phyloP scores from a whole-genome alignment of 1,284 basidiomycete genomes.

The Heliocybe sulcata region DNA sequence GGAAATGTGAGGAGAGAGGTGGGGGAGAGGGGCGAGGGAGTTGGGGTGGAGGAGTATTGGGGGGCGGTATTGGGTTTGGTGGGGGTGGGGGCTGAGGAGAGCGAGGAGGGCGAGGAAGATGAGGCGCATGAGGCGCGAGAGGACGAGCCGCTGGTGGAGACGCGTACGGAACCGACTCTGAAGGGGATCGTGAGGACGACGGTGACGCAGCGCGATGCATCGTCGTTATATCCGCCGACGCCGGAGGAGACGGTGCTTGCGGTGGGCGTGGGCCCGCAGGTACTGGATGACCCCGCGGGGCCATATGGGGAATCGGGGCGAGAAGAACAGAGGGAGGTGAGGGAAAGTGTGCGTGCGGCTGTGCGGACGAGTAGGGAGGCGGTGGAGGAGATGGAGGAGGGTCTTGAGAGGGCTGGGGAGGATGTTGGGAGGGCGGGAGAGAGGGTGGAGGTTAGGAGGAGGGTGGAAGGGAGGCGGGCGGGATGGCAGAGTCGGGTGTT shows the following conservation, averaged over 20 bases:
- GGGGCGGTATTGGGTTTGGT: conserved; percentile 13
- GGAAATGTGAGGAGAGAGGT: conserved; percentile 20
- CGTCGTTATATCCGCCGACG: conserved; percentile 9
- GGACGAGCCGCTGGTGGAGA: conserved; percentile 13
- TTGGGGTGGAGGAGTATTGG: conserved; percentile 23
- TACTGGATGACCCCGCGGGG: conserved; percentile 36
- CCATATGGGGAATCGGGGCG: conserved; percentile 23
- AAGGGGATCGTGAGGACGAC: conserved; percentile 33
- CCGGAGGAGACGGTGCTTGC: conserved; percentile 26
- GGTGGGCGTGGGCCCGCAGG: conserved; percentile 36
- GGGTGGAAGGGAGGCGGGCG: conserved; percentile 9
- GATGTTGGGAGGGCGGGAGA: conserved; percentile 10
- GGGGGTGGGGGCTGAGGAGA: conserved; percentile 8
- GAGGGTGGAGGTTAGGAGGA: conserved; percentile 10
- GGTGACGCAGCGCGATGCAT: conserved; percentile 13
- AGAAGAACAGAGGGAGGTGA: conserved; percentile 12
- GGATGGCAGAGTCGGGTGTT: conserved; percentile 25
- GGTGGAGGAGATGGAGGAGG: conserved; percentile 12
- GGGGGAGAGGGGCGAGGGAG: conserved; percentile 8
- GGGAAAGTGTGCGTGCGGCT: conserved; percentile 15
- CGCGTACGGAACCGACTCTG: conserved; percentile 20
- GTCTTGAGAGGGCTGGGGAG: conserved; percentile 8
- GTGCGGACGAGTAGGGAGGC: conserved; percentile 17
- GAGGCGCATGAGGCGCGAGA: conserved; percentile 2
- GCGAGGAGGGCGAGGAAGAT: conserved; percentile 12